These are phyloP conservation scores for Ogataea dorogensis DNA, from an alignment of 805 yeast species.

Conservation along the genomic window DNA sequence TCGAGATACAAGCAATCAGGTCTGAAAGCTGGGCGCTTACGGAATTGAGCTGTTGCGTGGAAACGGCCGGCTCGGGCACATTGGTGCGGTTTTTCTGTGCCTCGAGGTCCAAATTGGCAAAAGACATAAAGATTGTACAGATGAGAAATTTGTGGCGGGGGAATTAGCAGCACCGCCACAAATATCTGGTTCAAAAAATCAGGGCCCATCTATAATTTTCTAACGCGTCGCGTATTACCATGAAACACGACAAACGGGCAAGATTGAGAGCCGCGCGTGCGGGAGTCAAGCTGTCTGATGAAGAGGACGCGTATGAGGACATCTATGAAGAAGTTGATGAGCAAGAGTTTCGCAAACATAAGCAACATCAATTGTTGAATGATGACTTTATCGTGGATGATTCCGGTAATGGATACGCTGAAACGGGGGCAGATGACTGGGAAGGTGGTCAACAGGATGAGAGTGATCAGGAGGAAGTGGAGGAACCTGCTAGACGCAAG, in stretches of 20 bases:
- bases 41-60: constrained; percentile 13
- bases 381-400: constrained; percentile 96
- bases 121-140: constrained; percentile 40
- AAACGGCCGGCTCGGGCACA: neutral
- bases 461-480: constrained; percentile 53
- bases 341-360: constrained; percentile 68
- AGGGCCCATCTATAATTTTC: neutral
- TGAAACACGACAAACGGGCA: constrained; percentile 36
- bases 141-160: constrained; percentile 7
- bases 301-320: constrained; percentile 42
- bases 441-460: constrained; percentile 54
- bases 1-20: constrained; percentile 43
- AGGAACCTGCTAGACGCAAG: constrained; percentile 30
- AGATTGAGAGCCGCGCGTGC: constrained; percentile 63
- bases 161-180: too few relatives aligned
- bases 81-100: constrained; percentile 36
- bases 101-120: constrained; percentile 52
- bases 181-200: neutral
- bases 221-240: constrained; percentile 10
- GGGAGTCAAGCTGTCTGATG: constrained; percentile 48
- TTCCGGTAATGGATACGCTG: constrained; percentile 90
- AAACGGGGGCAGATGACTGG: constrained; percentile 92
- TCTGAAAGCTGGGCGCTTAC: constrained; percentile 24
- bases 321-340: constrained; percentile 91
- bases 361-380: constrained; percentile 74